Conservation (phyloP, 495 filamentous ascomycete genomes). For the Rusavskia elegans region DNA sequence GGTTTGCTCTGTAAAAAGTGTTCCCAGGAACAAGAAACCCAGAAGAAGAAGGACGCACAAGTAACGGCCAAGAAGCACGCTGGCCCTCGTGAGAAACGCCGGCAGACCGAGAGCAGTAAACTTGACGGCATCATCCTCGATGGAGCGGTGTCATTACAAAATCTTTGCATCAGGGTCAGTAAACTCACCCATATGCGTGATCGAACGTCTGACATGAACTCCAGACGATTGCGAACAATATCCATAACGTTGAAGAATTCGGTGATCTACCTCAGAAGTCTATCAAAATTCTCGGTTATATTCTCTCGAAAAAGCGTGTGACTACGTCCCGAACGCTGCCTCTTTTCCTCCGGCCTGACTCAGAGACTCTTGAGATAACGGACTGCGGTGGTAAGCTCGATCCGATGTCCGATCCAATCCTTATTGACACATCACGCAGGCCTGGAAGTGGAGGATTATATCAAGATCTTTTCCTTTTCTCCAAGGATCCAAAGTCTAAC, state of each 20-base stretch:
- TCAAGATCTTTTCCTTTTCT: slow-evolving; percentile 62
- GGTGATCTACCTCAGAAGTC: slow-evolving; percentile 55
- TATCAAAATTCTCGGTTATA: slow-evolving; percentile 60
- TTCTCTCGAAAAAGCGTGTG: slow-evolving; percentile 63
- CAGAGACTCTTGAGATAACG: slow-evolving; percentile 55
- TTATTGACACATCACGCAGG: slow-evolving; percentile 21
- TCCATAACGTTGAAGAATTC: slow-evolving; percentile 66
- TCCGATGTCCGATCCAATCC: neutral
- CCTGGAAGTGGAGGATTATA: slow-evolving; percentile 57
- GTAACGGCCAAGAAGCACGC: slow-evolving; percentile 37
- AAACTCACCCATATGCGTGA: neutral
- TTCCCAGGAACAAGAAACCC: slow-evolving; percentile 56
- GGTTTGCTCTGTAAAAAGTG: slow-evolving; percentile 76
- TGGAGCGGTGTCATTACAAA: slow-evolving; percentile 57
- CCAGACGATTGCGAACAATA: slow-evolving; percentile 63
- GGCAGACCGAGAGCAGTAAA: slow-evolving; percentile 60
- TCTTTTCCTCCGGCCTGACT: slow-evolving; percentile 58
- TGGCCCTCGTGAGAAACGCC: slow-evolving; percentile 34
- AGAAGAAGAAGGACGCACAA: slow-evolving; percentile 37
- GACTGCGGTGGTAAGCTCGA: slow-evolving; percentile 50
- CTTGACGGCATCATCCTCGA: slow-evolving; percentile 54
- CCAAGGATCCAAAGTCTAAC: slow-evolving; percentile 51
- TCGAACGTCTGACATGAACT: slow-evolving; percentile 1
- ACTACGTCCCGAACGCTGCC: slow-evolving; percentile 53
- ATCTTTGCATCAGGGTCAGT: slow-evolving; percentile 58